Evolutionary conservation across 164 flowering plant species (phyloP), one percentile per base, ranked within the genome.

Genomic region (Magnolia changhungtana): DNA sequence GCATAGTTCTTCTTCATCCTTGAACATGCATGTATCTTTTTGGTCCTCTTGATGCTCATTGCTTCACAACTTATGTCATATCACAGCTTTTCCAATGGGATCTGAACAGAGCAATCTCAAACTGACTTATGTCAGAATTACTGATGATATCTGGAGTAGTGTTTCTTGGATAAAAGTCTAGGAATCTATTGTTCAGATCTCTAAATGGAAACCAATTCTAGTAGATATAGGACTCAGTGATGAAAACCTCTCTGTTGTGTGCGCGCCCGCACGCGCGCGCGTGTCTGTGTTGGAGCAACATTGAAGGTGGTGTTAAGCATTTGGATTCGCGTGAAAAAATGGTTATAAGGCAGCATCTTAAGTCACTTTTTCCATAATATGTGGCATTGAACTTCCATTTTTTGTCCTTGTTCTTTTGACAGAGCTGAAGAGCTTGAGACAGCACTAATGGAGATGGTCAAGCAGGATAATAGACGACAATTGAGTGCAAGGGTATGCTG

Each of bases 361-460:
- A 37, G 16, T 19, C 2, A 68, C n/a, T 68, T 31, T 23, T 68
- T 29, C 31, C 10, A 68, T 68, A 19, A 68, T 29, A 16, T 68
- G 27, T 23, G 16, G 13, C 29, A 13, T 68, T 68, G 13, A 68
- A 29, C 16, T 29, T 37, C 70, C 16, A 31, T 68, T 67, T 68
- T 14, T 29, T 50, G 2, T 29, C 29, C 10, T 31, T 18, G 29
- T 67, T 75, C 72, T 65, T 75, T 84, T 77, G 81, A 63, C 87
- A 93, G 98, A 83, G 91, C 98, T 67, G 98, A 95, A 82, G 98
- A 95, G 81, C 83, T 95, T 73, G 98, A 95, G 89, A 89, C 92
- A 72, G 98, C 98, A 71, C 84, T 95, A 24, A 89, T 90, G 92
- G 98, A 95, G 86, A 90, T 91, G 90, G 95, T 92, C 72, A 84